A percentile compares a stretch with the other conserved stretches of the same genome.
These are phyloP conservation scores for Turritis glabra DNA, from an alignment of 345 rosid species.

Conservation along the genomic window DNA sequence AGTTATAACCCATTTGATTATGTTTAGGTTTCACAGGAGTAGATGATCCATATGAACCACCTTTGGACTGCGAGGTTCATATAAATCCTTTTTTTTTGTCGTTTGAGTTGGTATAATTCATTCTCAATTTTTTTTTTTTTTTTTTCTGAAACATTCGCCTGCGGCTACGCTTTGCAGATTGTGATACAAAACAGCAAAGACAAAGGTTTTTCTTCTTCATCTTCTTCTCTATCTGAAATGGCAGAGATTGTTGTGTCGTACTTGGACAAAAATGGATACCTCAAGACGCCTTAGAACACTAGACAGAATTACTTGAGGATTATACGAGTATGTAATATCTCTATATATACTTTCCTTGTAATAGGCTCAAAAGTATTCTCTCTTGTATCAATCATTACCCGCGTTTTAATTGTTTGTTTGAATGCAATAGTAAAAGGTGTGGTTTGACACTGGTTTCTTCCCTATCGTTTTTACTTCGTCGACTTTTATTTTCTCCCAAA, in stretches of 20 bases:
- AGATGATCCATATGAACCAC: conserved; percentile 80
- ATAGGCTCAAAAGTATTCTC: background rate
- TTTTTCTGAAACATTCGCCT: background rate
- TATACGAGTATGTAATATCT: background rate
- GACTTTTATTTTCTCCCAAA: too few relatives aligned
- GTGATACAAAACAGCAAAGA: conserved; percentile 45
- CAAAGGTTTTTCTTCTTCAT: conserved; percentile 32
- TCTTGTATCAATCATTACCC: conserved; percentile 2
- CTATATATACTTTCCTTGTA: background rate
- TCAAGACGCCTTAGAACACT: conserved; percentile 44
- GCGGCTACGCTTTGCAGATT: conserved; percentile 53
- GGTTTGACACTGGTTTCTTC: too few relatives aligned
- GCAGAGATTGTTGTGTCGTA: conserved; percentile 66
- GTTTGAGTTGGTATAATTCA: background rate
- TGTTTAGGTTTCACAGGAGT: conserved; percentile 73
- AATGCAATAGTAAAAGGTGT: background rate
- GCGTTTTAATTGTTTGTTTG: background rate
- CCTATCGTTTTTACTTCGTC: too few relatives aligned
- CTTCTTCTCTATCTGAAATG: conserved; percentile 57
- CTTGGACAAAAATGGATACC: conserved; percentile 68
- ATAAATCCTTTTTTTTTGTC: background rate
- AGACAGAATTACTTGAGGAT: background rate
- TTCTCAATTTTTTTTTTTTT: background rate
- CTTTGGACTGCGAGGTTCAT: conserved; percentile 63
- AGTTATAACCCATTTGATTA: background rate